Conservation (phyloP, 2,329 filamentous ascomycete genomes). For the Chaetomium strumarium region DNA sequence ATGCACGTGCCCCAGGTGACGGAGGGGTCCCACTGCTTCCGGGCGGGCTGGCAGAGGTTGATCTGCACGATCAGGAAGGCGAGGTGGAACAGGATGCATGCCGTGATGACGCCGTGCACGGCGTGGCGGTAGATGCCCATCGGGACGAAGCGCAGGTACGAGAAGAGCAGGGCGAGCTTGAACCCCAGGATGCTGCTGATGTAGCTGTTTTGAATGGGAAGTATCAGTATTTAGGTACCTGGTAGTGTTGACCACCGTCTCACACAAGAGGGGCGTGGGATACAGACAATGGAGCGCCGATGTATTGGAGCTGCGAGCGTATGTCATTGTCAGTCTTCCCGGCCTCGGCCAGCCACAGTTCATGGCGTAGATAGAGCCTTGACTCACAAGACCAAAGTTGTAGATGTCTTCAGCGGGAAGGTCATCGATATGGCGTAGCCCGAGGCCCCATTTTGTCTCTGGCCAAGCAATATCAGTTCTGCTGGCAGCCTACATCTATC, state of each 20-base stretch:
- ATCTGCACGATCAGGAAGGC: conserved; percentile 33
- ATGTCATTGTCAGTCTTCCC: background rate
- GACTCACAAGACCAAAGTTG: conserved; percentile 34
- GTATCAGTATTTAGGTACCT: too few species aligned
- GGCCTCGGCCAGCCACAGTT: too few species aligned
- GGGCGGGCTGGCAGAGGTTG: conserved; percentile 33
- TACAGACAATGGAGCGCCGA: conserved; percentile 38
- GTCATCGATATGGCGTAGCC: conserved; percentile 31
- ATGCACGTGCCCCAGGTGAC: conserved; percentile 36
- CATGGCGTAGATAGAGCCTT: too few species aligned
- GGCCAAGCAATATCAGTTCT: background rate
- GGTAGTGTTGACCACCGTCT: too few species aligned
- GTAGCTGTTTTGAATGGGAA: conserved; percentile 31
- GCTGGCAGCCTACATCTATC: background rate
- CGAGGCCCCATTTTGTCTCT: conserved; percentile 42
- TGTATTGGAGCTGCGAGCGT: conserved; percentile 33
- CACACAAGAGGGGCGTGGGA: too few species aligned
- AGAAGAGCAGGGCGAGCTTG: conserved; percentile 40
- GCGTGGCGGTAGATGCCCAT: conserved; percentile 30
- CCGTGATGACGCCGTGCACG: conserved; percentile 32
- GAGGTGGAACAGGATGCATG: conserved; percentile 36
- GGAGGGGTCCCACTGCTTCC: conserved; percentile 38
- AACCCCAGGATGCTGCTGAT: conserved; percentile 40
- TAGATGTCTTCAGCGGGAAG: conserved; percentile 35
- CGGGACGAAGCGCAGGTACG: conserved; percentile 41